These are phyloP conservation scores for Cryomyces antarcticus DNA, from an alignment of 495 filamentous ascomycete genomes.

Conservation along the genomic window DNA sequence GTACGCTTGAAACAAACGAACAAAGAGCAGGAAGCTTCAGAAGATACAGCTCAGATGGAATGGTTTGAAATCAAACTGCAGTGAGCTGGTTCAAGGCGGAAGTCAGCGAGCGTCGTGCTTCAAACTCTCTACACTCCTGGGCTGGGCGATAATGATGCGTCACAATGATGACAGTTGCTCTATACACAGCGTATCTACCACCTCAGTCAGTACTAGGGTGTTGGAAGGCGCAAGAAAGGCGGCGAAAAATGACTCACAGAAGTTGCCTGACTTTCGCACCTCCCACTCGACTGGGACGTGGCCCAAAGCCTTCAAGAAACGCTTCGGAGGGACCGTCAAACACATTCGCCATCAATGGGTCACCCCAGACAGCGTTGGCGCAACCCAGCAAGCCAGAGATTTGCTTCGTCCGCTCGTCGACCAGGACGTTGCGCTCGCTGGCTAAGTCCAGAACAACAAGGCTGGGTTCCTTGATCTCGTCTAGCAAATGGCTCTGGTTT, in stretches of 20 bases:
- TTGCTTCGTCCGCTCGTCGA: constrained; percentile 28
- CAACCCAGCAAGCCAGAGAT: constrained; percentile 23
- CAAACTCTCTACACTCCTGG: constrained; percentile 13
- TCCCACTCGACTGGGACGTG: constrained; percentile 8
- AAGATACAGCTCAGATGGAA: too few species aligned
- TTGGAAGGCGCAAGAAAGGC: constrained; percentile 2
- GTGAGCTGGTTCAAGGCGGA: constrained; percentile 16
- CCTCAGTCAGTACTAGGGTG: neutral
- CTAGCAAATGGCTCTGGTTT: constrained; percentile 26
- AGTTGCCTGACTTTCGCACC: constrained; percentile 13
- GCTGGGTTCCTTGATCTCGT: constrained; percentile 33
- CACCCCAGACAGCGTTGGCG: constrained; percentile 36
- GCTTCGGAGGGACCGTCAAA: constrained; percentile 26
- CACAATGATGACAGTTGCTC: constrained; percentile 14
- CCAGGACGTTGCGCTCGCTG: constrained; percentile 33
- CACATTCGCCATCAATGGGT: constrained; percentile 31
- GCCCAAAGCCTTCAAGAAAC: constrained; percentile 26
- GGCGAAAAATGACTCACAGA: constrained; percentile 57
- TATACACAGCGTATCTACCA: constrained; percentile 18
- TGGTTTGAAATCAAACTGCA: neutral
- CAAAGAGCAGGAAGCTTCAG: too few species aligned
- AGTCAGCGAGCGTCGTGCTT: constrained; percentile 15
- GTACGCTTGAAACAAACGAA: too few species aligned
- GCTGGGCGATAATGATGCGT: constrained; percentile 15
- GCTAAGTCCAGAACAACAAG: constrained; percentile 38